Base-by-base conservation (phyloP, 352 stramenopile genomes). In the Pythium rhizo-oryzae region DNA sequence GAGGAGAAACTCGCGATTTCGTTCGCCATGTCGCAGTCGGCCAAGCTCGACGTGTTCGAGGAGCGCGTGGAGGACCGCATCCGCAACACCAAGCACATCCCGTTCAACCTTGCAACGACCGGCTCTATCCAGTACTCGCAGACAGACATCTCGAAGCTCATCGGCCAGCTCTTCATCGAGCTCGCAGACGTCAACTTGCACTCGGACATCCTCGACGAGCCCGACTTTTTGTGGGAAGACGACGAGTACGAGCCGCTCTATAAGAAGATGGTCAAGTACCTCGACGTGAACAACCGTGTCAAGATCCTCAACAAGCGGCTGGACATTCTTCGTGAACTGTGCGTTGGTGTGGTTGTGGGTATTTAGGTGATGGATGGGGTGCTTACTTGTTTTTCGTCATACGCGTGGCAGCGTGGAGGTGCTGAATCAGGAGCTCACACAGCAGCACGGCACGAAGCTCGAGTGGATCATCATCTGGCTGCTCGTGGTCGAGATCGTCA, bases 381-480 rank as follows among this genome's bases (percentile, higher is more conserved):
- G 62, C 50, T 41, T n/a, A 58, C 28, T 56, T 66, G 54, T 54
- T 62, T 33, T 8, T 8, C 46, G 28, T 37, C 11, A 25, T 46
- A 35, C 8, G 12, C 28, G 7, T 47, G 41, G 30, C 64, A 94
- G 87, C 4, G 85, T 98, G 57, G 83, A 97, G 60, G 90, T 98
- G 28, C 70, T 98, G 56, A 94, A 93, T 61, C 91, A 94, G 50
- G 91, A 98, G 70, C 71, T 97, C 53, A 87, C 84, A 49, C 88
- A 91, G 28, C 73, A 95, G 54, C 89, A 98, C 74, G 82, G 84
- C n/a, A 80, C 82, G 18, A 94, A 93, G 60, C 90, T 98, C 28
- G 93, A 98, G 78, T 97, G 87, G 90, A 98, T 97, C 77, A 88
- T 98, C 62, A 98, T 98, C 65, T 97, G 90, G 88, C 87, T 98